Evolutionary conservation across 2,329 filamentous ascomycete genomes (phyloP).

Genomic region (Myriangium duriaei): DNA sequence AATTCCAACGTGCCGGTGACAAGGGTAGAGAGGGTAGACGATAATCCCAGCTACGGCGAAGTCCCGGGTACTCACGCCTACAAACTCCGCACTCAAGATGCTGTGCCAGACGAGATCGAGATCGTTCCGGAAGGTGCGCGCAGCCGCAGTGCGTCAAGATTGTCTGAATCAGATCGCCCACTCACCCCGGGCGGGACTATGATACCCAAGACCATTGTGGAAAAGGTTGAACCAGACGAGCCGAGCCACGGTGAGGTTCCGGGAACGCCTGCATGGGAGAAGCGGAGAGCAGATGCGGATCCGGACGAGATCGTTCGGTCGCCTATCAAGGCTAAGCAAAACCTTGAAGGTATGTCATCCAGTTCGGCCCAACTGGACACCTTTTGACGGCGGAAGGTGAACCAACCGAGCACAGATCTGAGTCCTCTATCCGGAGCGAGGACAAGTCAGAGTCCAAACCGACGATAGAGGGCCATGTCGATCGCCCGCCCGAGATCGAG

Average conservation of each 20-base stretch:
- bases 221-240: conserved; percentile 45
- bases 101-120: conserved; percentile 52
- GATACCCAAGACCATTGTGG: conserved; percentile 48
- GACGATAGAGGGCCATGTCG: conserved; percentile 1
- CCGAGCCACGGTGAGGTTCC: conserved; percentile 50
- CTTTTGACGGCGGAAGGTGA: conserved; percentile 50
- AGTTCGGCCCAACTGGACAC: conserved; percentile 9
- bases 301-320: conserved; percentile 45
- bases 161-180: conserved; percentile 33
- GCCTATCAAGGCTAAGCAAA: conserved; percentile 29
- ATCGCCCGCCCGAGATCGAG: conserved; percentile 10
- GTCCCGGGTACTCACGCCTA: conserved; percentile 50
- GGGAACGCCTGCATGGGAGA: conserved; percentile 45
- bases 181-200: conserved; percentile 39
- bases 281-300: conserved; percentile 45
- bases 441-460: conserved; percentile 1
- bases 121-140: conserved; percentile 38
- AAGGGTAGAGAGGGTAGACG: conserved; percentile 51
- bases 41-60: conserved; percentile 46
- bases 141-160: conserved; percentile 20
- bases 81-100: conserved; percentile 44
- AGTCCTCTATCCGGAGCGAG: conserved; percentile 13
- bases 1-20: conserved; percentile 46
- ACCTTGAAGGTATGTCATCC: conserved; percentile 44
- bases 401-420: conserved; percentile 41